Conservation (phyloP, 2,329 filamentous ascomycete species). For the Alternaria postmessia region DNA sequence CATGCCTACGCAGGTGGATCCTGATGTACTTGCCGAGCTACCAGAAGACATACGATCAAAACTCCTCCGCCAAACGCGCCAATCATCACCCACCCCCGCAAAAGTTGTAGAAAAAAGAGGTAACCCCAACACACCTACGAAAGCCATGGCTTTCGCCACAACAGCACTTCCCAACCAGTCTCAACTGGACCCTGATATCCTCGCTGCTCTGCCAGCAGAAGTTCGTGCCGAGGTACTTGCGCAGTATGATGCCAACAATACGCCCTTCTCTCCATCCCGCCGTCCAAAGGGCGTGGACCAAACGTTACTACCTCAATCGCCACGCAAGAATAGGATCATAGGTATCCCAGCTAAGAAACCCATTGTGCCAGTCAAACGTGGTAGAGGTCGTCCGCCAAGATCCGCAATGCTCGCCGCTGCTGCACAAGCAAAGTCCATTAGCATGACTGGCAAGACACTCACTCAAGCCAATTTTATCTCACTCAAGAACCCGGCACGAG, state of each 20-base stretch:
- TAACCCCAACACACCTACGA: constrained; percentile 25
- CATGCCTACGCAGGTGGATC: constrained; percentile 83
- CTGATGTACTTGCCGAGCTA: constrained; percentile 80
- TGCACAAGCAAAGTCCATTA: constrained; percentile 57
- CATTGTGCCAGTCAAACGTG: constrained; percentile 71
- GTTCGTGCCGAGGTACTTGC: constrained; percentile 84
- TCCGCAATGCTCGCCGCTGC: constrained; percentile 55
- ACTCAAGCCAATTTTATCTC: constrained; percentile 78
- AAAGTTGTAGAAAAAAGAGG: constrained; percentile 8
- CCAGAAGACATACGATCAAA: constrained; percentile 82
- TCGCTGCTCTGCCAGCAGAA: constrained; percentile 83
- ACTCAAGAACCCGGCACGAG: constrained; percentile 38
- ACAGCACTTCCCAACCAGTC: constrained; percentile 68
- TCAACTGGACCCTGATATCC: constrained; percentile 84
- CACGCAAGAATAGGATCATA: constrained; percentile 63
- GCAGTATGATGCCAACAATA: constrained; percentile 63
- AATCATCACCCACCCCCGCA: constrained; percentile 38
- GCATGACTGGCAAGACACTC: constrained; percentile 53
- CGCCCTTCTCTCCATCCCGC: constrained; percentile 39
- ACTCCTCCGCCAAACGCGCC: constrained; percentile 60
- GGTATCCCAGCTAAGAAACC: constrained; percentile 61
- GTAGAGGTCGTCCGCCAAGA: constrained; percentile 60
- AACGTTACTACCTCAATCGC: constrained; percentile 49
- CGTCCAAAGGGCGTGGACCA: constrained; percentile 48
- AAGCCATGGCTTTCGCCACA: constrained; percentile 34